Base-by-base conservation (phyloP, 257 asterid species). In the Penstemon newberryi region DNA sequence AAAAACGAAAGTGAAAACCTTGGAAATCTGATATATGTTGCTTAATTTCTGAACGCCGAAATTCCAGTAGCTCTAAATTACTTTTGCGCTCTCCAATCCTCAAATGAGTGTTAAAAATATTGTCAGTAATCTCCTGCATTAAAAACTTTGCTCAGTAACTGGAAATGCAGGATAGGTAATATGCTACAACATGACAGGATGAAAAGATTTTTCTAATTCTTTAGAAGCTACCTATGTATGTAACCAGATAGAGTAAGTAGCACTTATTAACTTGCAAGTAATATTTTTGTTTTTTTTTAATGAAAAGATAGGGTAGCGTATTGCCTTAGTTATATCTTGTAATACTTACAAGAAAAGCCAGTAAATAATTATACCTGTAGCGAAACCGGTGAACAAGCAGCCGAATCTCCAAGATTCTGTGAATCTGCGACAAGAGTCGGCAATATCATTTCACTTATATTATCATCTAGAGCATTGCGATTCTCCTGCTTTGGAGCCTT, bases 51-150 rank as follows among this genome's bases (percentile, higher is more conserved):
- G 40, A 40, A 69, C 15, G 65, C n/a, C 38, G 42, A 46, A 0
- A 0, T 8, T 46, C 4, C 9, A 83, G 85, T 47, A 8, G 13
- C 25, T 69, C 7, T 66, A 90, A 12, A 4, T 66, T 73, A 2
- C 4, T 51, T 40, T 70, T 43, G 46, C 45, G 78, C 45, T 25
- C 11, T 2, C 44, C 53, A 65, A 53, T 10, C 63, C 10, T 40
- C 70, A 42, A 6, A 25, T 66, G 81, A 41, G 53, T 73, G 7
- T 43, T 56, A 13, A 18, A 0, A 66, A 90, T 52, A 18, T 85
- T 80, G 4, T 83, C 80, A 69, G 12, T 84, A 5, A 87, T 81
- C 62, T 72, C 80, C 85, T 86, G 75, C 3, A 44, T 7, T 53
- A 51, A 65, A 63, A 60, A 7, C 13, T 12, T 60, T 15, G 67